These are phyloP conservation scores for Xylaria bambusicola DNA, from an alignment of 495 filamentous ascomycete species.

Conservation along the genomic window DNA sequence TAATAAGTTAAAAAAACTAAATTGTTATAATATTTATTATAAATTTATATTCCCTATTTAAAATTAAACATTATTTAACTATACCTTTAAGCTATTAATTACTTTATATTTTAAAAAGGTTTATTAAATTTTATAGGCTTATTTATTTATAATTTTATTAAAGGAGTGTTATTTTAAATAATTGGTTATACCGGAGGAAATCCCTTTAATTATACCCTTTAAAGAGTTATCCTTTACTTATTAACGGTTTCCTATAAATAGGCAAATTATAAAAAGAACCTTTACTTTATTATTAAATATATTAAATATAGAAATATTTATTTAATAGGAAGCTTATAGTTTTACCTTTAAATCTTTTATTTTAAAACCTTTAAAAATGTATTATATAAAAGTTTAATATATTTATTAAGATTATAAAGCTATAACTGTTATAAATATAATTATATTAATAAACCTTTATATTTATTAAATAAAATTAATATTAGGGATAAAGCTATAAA, in stretches of 20 bases:
- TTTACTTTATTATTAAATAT: no score
- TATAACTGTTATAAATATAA: background rate
- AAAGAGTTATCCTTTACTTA: no score
- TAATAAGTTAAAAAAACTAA: background rate
- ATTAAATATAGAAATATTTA: background rate
- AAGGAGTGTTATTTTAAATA: no score
- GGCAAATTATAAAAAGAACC: no score
- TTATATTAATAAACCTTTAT: background rate
- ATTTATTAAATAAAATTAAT: background rate
- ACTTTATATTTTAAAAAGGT: background rate
- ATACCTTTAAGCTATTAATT: background rate
- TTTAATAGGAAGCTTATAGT: background rate
- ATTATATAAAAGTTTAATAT: background rate
- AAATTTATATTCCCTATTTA: background rate
- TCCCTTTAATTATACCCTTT: no score
- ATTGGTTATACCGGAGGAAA: no score
- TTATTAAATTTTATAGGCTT: no score
- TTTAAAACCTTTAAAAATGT: background rate
- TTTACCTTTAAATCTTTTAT: background rate
- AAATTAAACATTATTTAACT: background rate
- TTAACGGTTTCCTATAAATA: no score
- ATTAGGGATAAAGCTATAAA: background rate
- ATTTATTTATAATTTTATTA: no score
- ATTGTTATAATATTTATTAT: background rate
- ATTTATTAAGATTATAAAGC: background rate